Conservation (phyloP, 2,329 filamentous ascomycete genomes). For the Tolypocladium cylindrosporum region DNA sequence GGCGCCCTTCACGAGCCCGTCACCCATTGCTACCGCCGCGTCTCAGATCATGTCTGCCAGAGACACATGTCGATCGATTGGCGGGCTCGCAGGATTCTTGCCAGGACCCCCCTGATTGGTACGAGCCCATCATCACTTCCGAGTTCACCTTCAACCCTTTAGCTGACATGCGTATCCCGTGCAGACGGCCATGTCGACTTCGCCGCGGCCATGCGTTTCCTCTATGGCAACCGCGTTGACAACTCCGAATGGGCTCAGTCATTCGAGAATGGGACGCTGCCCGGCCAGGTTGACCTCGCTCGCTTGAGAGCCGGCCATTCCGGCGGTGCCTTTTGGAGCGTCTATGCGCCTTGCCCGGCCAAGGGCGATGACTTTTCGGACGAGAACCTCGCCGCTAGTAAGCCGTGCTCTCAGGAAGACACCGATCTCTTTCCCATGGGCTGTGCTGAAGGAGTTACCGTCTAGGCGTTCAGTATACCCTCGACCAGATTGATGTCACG, state of each 20-base stretch:
- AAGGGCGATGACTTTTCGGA: conserved; percentile 67
- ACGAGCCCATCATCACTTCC: conserved; percentile 1
- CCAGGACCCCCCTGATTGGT: conserved; percentile 40
- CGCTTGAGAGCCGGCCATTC: conserved; percentile 60
- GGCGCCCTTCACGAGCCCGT: conserved; percentile 16
- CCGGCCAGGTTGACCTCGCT: conserved; percentile 67
- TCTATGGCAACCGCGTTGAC: conserved; percentile 72
- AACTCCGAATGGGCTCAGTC: conserved; percentile 58
- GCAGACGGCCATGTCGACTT: conserved; percentile 87
- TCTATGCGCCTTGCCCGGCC: conserved; percentile 66
- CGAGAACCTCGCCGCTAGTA: conserved; percentile 58
- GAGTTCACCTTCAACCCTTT: background rate
- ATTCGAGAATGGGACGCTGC: conserved; percentile 62
- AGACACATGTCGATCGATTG: conserved; percentile 28
- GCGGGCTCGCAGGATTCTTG: conserved; percentile 35
- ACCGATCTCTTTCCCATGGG: background rate
- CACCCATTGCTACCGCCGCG: conserved; percentile 11
- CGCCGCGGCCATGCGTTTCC: conserved; percentile 56
- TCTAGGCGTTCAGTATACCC: conserved; percentile 52
- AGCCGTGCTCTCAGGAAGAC: conserved; percentile 11
- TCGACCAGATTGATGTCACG: conserved; percentile 68
- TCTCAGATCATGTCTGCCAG: conserved; percentile 14
- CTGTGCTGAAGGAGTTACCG: background rate
- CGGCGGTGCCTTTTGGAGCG: conserved; percentile 90
- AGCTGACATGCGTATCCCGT: background rate